Percentiles rank a stretch among this genome's conserved stretches.
Conservation (phyloP, 2,329 filamentous ascomycete genomes). For the Endothia cerciana region DNA sequence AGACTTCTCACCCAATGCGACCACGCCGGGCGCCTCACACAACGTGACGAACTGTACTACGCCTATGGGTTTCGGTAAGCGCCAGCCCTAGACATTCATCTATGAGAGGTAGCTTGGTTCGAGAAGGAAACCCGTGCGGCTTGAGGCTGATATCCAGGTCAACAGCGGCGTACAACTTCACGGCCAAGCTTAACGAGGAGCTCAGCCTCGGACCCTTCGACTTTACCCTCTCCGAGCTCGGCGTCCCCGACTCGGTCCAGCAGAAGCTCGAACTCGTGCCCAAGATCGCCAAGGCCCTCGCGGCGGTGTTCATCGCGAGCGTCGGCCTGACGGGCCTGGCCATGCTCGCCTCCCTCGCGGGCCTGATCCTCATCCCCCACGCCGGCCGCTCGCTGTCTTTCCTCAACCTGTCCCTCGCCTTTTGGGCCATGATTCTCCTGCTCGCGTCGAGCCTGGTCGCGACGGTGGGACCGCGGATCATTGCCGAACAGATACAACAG, state of each 20-base stretch:
- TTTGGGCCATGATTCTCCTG: conserved; percentile 43
- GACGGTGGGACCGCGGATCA: conserved; percentile 44
- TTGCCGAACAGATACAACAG: conserved; percentile 41
- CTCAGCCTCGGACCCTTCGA: conserved; percentile 31
- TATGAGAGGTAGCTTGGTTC: neutral
- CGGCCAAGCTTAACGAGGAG: conserved; percentile 28
- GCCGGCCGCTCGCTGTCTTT: conserved; percentile 33
- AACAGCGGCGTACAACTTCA: conserved; percentile 30
- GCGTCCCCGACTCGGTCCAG: conserved; percentile 30
- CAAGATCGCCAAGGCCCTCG: conserved; percentile 30
- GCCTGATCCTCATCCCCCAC: conserved; percentile 26
- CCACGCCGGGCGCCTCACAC: conserved; percentile 30
- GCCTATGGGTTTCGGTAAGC: conserved; percentile 31
- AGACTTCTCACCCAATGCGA: conserved; percentile 33
- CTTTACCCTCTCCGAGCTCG: conserved; percentile 29
- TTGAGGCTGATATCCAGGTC: neutral
- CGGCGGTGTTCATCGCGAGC: conserved; percentile 31
- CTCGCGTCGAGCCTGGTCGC: conserved; percentile 48
- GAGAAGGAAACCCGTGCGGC: neutral
- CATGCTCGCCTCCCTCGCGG: conserved; percentile 28
- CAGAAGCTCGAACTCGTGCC: conserved; percentile 30
- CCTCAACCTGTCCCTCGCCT: conserved; percentile 45
- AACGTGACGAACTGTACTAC: conserved; percentile 35
- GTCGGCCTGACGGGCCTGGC: conserved; percentile 29
- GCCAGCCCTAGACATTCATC: neutral